Evolutionary conservation across 148 eudicot genomes (phyloP).

Genomic region (Cornus controversa): DNA sequence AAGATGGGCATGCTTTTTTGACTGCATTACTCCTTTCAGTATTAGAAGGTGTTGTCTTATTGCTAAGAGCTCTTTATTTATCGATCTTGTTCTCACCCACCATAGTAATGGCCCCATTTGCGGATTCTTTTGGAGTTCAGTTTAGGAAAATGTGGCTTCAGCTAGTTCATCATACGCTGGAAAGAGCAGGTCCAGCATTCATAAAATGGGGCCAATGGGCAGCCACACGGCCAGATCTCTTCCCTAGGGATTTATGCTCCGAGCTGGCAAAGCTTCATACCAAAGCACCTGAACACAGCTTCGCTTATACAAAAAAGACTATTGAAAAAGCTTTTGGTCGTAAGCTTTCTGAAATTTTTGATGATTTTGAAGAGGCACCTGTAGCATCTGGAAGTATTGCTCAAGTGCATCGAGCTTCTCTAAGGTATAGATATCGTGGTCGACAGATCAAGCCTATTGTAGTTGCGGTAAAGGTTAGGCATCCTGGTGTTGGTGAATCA

Average conservation of each 20-base stretch:
- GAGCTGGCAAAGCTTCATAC: constrained; percentile 85
- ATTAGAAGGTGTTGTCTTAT: constrained; percentile 58
- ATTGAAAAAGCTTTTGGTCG: constrained; percentile 89
- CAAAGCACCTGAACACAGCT: constrained; percentile 94
- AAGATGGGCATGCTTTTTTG: constrained; percentile 67
- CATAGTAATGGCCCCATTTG: constrained; percentile 85
- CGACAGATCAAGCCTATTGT: constrained; percentile 61
- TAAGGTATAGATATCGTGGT: constrained; percentile 59
- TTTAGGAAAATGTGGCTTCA: constrained; percentile 77
- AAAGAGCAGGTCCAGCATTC: constrained; percentile 94
- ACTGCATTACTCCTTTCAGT: constrained; percentile 42
- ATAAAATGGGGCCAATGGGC: constrained; percentile 99
- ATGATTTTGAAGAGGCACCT: constrained; percentile 79
- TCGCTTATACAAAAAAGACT: constrained; percentile 75
- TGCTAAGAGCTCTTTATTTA: constrained; percentile 70
- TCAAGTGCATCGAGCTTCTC: constrained; percentile 84
- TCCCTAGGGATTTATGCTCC: constrained; percentile 73
- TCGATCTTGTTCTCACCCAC: constrained; percentile 78
- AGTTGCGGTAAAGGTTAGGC: constrained; percentile 93
- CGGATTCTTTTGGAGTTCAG: constrained; percentile 62
- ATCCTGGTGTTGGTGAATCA: constrained; percentile 91
- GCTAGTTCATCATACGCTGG: constrained; percentile 73
- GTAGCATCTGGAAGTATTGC: constrained; percentile 98
- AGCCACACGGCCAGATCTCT: constrained; percentile 94
- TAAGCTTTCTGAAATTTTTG: constrained; percentile 75